Conservation (phyloP, 2,329 filamentous ascomycete species). For the Ophiostoma ulmi region DNA sequence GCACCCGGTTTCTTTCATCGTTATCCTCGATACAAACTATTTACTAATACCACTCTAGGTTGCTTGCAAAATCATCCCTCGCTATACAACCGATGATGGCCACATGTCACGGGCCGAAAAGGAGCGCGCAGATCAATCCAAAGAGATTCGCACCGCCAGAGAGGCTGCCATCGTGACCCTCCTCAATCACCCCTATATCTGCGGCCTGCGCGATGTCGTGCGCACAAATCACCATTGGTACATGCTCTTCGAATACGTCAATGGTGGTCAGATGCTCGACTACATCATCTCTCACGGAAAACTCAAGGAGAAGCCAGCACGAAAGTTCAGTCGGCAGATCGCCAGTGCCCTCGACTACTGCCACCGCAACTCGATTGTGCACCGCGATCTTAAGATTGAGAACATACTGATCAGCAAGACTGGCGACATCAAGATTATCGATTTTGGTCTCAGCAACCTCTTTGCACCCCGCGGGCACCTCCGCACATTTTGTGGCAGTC, state of each 20-base stretch:
- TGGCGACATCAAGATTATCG: constrained; percentile 98
- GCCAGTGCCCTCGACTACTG: constrained; percentile 95
- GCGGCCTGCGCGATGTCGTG: constrained; percentile 89
- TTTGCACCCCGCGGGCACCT: constrained; percentile 80
- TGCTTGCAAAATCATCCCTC: constrained; percentile 93
- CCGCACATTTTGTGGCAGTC: constrained; percentile 94
- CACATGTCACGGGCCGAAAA: constrained; percentile 65
- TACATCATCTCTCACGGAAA: constrained; percentile 99
- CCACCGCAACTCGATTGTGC: constrained; percentile 96
- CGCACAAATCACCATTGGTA: constrained; percentile 99
- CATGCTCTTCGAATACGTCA: constrained; percentile 99
- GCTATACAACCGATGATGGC: constrained; percentile 82
- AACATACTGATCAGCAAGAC: constrained; percentile 99
- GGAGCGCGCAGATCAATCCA: constrained; percentile 89
- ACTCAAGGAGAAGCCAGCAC: constrained; percentile 94
- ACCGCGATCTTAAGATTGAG: constrained; percentile 96
- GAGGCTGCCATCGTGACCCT: constrained; percentile 96
- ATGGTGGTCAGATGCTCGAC: constrained; percentile 98
- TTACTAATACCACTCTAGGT: constrained; percentile 50
- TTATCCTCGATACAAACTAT: constrained; percentile 14
- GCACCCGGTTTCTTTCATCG: not conserved
- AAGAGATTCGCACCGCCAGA: constrained; percentile 89
- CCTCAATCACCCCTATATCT: constrained; percentile 91
- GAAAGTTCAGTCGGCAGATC: constrained; percentile 96
- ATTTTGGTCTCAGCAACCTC: constrained; percentile 94